A percentile compares a stretch with the other conserved stretches of the same genome.
Conservation (phyloP, 768 basidiomycete genomes). For the Mrakia frigida region DNA sequence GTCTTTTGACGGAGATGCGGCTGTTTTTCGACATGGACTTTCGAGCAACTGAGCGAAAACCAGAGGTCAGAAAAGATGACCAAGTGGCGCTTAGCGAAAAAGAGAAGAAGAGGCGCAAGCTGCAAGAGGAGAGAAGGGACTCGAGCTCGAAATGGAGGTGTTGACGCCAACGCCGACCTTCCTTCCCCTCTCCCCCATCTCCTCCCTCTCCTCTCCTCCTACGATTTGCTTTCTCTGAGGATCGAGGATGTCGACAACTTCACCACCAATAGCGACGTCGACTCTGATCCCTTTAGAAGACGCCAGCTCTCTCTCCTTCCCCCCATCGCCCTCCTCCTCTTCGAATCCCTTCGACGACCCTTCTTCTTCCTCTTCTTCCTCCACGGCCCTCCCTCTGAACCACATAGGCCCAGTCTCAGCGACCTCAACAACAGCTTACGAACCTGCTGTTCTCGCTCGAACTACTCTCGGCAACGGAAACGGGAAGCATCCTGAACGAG, state of each 20-base stretch:
- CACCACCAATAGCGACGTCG: not conserved
- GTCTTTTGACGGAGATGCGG: too few species aligned
- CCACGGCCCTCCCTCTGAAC: not conserved
- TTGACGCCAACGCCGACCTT: not conserved
- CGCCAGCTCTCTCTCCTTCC: conserved; percentile 1
- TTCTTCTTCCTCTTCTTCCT: not conserved
- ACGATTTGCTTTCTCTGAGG: not conserved
- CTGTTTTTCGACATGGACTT: too few species aligned
- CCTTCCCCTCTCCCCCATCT: not conserved
- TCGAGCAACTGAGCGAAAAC: too few species aligned
- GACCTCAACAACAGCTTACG: not conserved
- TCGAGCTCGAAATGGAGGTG: not conserved
- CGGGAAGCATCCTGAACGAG: conserved; percentile 1
- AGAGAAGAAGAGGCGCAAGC: too few species aligned
- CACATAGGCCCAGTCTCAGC: conserved; percentile 2
- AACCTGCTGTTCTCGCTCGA: not conserved
- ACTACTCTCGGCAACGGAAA: not conserved
- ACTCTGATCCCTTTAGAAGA: not conserved
- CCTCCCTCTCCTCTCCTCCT: not conserved
- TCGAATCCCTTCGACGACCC: not conserved
- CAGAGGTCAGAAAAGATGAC: too few species aligned
- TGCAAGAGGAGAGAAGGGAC: too few species aligned
- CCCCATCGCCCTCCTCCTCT: not conserved
- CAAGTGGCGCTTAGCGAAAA: too few species aligned
- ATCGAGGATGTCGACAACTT: not conserved